A percentile compares a stretch with the other conserved stretches of the same genome.
These are phyloP conservation scores for Tulasnella calospora DNA, from an alignment of 768 basidiomycete species.

Conservation along the genomic window DNA sequence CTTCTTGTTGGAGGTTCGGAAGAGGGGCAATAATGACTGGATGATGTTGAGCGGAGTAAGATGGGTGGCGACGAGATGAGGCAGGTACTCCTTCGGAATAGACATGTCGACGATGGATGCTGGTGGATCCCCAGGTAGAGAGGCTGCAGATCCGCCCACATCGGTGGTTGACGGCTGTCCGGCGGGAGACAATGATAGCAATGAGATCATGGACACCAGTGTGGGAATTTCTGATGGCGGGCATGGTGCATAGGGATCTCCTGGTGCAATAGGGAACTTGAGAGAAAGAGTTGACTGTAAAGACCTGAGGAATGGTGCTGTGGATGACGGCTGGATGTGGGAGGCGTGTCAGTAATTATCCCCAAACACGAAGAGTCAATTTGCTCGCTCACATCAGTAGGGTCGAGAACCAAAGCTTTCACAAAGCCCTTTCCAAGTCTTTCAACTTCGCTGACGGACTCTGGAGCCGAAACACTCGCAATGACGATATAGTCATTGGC, in stretches of 20 bases:
- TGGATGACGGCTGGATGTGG: conserved; percentile 55
- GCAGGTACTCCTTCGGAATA: conserved; percentile 58
- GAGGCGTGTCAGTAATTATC: not conserved
- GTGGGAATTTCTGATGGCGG: conserved; percentile 57
- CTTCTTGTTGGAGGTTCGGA: conserved; percentile 58
- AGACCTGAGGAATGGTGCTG: conserved; percentile 74
- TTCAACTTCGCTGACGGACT: conserved; percentile 62
- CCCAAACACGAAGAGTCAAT: not conserved
- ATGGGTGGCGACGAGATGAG: conserved; percentile 69
- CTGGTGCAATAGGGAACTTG: conserved; percentile 70
- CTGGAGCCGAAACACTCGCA: conserved; percentile 65
- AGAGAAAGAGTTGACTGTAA: conserved; percentile 73
- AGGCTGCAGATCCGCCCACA: conserved; percentile 56
- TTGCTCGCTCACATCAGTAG: conserved; percentile 54
- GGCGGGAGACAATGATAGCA: conserved; percentile 55
- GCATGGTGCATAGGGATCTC: conserved; percentile 59
- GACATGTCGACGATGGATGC: conserved; percentile 9
- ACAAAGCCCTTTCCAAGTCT: conserved; percentile 65
- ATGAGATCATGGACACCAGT: conserved; percentile 72
- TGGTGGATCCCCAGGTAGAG: not conserved
- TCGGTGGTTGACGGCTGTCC: conserved; percentile 45
- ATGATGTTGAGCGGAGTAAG: conserved; percentile 71
- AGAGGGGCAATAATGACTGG: conserved; percentile 68
- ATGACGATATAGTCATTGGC: conserved; percentile 78
- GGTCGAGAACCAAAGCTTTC: conserved; percentile 75